Base-by-base conservation (phyloP, 2,329 filamentous ascomycete genomes). In the Diaporthe sp. region DNA sequence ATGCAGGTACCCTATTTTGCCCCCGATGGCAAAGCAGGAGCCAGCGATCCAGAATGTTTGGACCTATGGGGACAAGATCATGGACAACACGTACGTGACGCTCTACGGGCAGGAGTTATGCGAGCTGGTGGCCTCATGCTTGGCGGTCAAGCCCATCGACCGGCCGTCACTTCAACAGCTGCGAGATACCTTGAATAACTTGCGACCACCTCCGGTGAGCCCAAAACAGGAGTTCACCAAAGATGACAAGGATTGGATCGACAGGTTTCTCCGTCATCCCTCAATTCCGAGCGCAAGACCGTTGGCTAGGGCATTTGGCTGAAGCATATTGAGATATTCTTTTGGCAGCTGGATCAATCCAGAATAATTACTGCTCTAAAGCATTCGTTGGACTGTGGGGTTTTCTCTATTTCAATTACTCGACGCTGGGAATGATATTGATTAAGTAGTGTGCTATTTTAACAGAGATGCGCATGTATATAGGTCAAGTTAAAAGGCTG, bases 81-180 rank as follows among this genome's bases (percentile, higher is more conserved):
- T 61, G 25, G 3, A 37, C 22, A n/a, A 22, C 15, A 19, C 9
- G 0, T 72, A 72, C 13, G 12, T n/a, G 22, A 13, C 15, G 4
- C 13, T 34, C 8, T 72, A 72, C n/a, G 69, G 69, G 7, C 42
- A 72, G 5, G 8, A 51, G 4, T 12, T 72, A 13, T 72, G 69
- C 10, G 25, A 15, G 28, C 39, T 72, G 25, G 69, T 72, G 13
- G 19, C 69, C 15, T 2, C 7, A 22, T 72, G 69, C 15, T 10
- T 72, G 42, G 31, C 57, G 7, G 53, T 39, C 28, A 72, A 19
- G 42, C 69, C 69, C 25, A 28, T 25, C 39, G 69, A 72, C 42
- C 28, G 69, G 19, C 69, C 53, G 28, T 13, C 55, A 19, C 31
- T 72, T n/a, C 19, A 28, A 15, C 28, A 59, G 42, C 39, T 72